Base-by-base conservation (phyloP, 2,329 filamentous ascomycete genomes). In the Colletotrichum cereale region DNA sequence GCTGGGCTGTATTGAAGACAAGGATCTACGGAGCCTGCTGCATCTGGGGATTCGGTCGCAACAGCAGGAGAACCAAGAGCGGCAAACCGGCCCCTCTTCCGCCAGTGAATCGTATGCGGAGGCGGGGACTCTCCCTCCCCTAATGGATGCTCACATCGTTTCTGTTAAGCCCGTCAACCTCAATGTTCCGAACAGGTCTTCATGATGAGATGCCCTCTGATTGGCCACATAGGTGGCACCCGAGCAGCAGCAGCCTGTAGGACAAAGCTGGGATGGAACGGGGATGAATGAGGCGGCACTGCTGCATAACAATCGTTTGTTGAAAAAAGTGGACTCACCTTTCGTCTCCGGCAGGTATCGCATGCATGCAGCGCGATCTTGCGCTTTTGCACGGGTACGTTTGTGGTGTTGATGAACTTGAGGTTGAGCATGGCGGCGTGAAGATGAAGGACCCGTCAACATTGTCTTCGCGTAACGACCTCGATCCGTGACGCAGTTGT, bases 351-450 rank as follows among this genome's bases (percentile, higher is more conserved):
- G 47, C 73, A 74, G 26, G 58, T 66, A 12, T 66, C 69, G 36
- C 73, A 74, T 7, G 73, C 73, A 7, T 74, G 65, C 10, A 64
- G 50, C 4, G 72, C 73, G 21, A 72, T 69, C 50, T 73, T 74
- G 31, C 73, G 68, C 53, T 69, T 68, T 4, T 50, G 48, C 6
- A 56, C 52, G 21, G 56, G 72, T 7, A 55, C 52, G 16, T 69
- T 70, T 11, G 73, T 74, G 0, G 67, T 73, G 55, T 74, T 74
- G 55, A 74, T 69, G 61, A 74, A 74, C 55, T 68, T 74, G 26
- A 74, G 62, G 57, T 68, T 74, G 31, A 74, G 58, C 73, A 74
- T 74, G 53, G 40, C 50, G 47, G n/a, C 26, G 34, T 67, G 50
- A 48, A n/a, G 52, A 26, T 47, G 29, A 52, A 42, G n/a, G 24